These are phyloP conservation scores for Aleurites moluccanus DNA, from an alignment of 441 rosid species.

Conservation along the genomic window DNA sequence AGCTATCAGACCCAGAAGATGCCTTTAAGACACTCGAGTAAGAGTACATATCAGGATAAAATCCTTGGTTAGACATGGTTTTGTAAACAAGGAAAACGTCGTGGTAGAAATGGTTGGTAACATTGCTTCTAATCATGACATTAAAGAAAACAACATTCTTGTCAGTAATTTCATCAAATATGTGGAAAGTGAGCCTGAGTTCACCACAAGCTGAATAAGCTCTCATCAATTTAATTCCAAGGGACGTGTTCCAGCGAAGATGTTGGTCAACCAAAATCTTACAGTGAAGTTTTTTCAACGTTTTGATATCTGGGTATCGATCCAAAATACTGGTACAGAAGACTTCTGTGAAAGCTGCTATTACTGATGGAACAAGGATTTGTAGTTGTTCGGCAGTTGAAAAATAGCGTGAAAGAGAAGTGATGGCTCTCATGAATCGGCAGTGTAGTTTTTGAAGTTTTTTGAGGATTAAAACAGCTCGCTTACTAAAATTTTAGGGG, in stretches of 20 bases:
- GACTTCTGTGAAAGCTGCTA: slow-evolving; percentile 21
- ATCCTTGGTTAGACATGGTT: slow-evolving; percentile 33
- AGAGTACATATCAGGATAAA: slow-evolving; percentile 39
- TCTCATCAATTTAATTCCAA: slow-evolving; percentile 41
- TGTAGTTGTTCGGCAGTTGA: slow-evolving; percentile 12
- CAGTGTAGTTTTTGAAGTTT: not conserved
- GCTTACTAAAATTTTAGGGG: not conserved
- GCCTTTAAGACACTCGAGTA: slow-evolving; percentile 46
- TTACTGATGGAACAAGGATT: not conserved
- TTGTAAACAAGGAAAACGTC: slow-evolving; percentile 31
- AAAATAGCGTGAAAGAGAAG: slow-evolving; percentile 7
- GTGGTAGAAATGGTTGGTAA: slow-evolving; percentile 26
- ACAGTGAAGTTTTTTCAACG: slow-evolving; percentile 35
- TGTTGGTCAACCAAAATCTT: slow-evolving; percentile 20
- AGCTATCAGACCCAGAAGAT: slow-evolving; percentile 31
- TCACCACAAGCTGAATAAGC: slow-evolving; percentile 40
- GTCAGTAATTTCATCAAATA: slow-evolving; percentile 43
- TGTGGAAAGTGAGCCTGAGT: slow-evolving; percentile 30
- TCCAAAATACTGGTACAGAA: slow-evolving; percentile 28
- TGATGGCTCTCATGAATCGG: slow-evolving; percentile 16
- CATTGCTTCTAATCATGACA: slow-evolving; percentile 46
- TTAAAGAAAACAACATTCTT: slow-evolving; percentile 43
- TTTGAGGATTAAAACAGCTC: not conserved
- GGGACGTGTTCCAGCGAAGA: slow-evolving; percentile 23
- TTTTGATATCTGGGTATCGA: slow-evolving; percentile 31